Conservation (phyloP, 2,329 filamentous ascomycete species). For the Lasiodiplodia hormozganensis region DNA sequence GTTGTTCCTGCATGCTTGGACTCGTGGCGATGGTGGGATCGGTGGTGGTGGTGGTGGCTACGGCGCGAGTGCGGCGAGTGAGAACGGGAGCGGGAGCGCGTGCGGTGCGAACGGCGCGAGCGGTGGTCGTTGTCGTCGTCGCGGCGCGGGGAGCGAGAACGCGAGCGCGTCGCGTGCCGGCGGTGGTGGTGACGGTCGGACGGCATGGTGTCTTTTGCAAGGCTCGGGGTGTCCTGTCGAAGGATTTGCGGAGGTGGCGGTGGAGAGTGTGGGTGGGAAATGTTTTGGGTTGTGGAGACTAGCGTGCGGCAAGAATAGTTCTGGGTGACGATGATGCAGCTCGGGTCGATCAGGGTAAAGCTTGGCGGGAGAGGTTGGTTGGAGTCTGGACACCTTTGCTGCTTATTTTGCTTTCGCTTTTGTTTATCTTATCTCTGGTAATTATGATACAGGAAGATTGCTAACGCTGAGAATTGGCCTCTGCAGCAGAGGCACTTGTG, state of each 20-base stretch:
- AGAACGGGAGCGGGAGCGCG: slow-evolving; percentile 37
- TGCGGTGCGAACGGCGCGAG: slow-evolving; percentile 46
- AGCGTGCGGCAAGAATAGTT: background rate
- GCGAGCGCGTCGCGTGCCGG: slow-evolving; percentile 42
- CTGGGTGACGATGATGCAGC: slow-evolving; percentile 5
- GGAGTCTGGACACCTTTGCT: background rate
- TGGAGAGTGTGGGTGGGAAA: background rate
- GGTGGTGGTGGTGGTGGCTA: slow-evolving; percentile 10
- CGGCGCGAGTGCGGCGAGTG: slow-evolving; percentile 35
- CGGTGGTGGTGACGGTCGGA: slow-evolving; percentile 5
- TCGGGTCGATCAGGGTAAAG: slow-evolving; percentile 9
- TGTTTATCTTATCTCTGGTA: no score
- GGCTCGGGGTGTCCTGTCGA: background rate
- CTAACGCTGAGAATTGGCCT: no score
- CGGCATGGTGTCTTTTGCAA: slow-evolving; percentile 11
- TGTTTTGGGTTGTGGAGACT: background rate
- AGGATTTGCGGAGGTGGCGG: background rate
- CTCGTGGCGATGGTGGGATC: background rate
- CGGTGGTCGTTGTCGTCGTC: slow-evolving; percentile 42
- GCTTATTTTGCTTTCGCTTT: no score
- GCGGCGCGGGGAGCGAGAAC: slow-evolving; percentile 42
- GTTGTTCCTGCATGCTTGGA: background rate
- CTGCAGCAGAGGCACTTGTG: no score
- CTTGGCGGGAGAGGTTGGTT: background rate
- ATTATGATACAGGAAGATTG: no score